Percentiles rank a stretch among this genome's conserved stretches.
phyloP scores from a whole-genome alignment of 305 asterid species.

The Plantago rigida region DNA sequence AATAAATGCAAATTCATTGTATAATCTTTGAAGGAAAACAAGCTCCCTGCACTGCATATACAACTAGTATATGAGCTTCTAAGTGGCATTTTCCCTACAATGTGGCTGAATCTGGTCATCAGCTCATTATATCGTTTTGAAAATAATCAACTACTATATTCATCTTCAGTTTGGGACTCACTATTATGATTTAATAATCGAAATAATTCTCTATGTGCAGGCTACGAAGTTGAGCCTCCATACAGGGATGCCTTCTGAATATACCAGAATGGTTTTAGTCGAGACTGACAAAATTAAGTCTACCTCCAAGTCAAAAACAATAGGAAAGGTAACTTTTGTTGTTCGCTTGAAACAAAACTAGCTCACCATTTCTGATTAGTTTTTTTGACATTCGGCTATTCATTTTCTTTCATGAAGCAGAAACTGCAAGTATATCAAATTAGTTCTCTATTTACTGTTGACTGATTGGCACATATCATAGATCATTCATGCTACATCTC shows the following conservation, averaged over 20 bases:
- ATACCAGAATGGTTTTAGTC: slow-evolving; percentile 46
- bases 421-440: neutral
- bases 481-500: too few relatives aligned
- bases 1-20: neutral
- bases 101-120: too few relatives aligned
- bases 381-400: neutral
- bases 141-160: too few relatives aligned
- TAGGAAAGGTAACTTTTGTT: slow-evolving; percentile 36
- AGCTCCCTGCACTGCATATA: too few relatives aligned
- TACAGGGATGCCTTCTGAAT: slow-evolving; percentile 59
- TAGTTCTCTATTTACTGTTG: neutral
- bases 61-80: too few relatives aligned
- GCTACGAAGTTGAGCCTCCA: slow-evolving; percentile 60
- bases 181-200: slow-evolving; percentile 8
- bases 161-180: too few relatives aligned
- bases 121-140: too few relatives aligned
- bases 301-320: slow-evolving; percentile 30
- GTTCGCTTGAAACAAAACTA: neutral
- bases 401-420: too few relatives aligned
- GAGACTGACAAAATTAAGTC: slow-evolving; percentile 41
- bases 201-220: slow-evolving; percentile 31
- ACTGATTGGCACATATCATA: too few relatives aligned
- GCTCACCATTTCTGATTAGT: neutral
- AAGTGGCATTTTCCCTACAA: too few relatives aligned
- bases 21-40: neutral